Evolutionary conservation across 768 basidiomycete genomes (phyloP).

Genomic region (Heimioporus sp.): DNA sequence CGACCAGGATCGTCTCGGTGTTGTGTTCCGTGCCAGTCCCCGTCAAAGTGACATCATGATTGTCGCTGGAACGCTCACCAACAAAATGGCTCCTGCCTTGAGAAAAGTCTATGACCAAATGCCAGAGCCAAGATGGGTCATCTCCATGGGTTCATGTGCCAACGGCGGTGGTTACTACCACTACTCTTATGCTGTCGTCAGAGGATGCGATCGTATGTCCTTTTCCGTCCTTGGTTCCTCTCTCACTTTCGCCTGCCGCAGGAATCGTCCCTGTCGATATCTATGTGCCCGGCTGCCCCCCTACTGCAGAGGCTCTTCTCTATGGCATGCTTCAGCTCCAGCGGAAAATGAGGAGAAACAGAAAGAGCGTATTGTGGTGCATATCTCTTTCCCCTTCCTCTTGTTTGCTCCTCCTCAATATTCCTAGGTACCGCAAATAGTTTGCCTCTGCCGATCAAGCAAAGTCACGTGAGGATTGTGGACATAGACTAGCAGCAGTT

Average conservation of each 20-base stretch:
- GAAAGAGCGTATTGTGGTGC: slow-evolving; percentile 87
- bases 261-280: slow-evolving; percentile 98
- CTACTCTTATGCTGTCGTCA: slow-evolving; percentile 98
- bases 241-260: slow-evolving; percentile 28
- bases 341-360: slow-evolving; percentile 89
- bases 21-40: slow-evolving; percentile 98
- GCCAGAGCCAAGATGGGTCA: slow-evolving; percentile 99
- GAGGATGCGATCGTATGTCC: slow-evolving; percentile 89
- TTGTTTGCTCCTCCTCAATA: not conserved
- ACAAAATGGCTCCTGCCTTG: slow-evolving; percentile 99
- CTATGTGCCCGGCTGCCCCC: slow-evolving; percentile 94
- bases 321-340: slow-evolving; percentile 97
- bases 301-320: slow-evolving; percentile 93
- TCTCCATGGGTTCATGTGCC: slow-evolving; percentile 99
- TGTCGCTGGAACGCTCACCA: slow-evolving; percentile 97
- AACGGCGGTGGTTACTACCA: slow-evolving; percentile 98
- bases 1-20: slow-evolving; percentile 95
- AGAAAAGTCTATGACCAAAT: slow-evolving; percentile 98
- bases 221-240: slow-evolving; percentile 8
- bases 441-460: not conserved
- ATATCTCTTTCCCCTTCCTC: slow-evolving; percentile 7
- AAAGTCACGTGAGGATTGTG: slow-evolving; percentile 6
- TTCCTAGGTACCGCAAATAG: slow-evolving; percentile 28
- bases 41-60: slow-evolving; percentile 99
- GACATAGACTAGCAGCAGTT: slow-evolving; percentile 23